These are phyloP conservation scores for Drechslerella dactyloides DNA, from an alignment of 2,329 filamentous ascomycete species.

Conservation along the genomic window DNA sequence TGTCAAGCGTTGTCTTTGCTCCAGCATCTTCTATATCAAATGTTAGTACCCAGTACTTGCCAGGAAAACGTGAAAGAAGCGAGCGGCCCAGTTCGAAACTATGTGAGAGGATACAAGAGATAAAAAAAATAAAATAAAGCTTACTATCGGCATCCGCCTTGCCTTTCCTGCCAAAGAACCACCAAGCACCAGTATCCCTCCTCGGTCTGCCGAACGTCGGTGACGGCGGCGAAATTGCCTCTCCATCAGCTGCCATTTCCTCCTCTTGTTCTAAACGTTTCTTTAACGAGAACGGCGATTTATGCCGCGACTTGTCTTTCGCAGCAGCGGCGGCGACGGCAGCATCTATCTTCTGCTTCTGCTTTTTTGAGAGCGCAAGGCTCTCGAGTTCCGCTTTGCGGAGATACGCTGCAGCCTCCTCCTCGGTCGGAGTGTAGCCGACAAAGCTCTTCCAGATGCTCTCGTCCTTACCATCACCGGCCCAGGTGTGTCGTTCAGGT, in stretches of 20 bases:
- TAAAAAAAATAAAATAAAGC: neutral
- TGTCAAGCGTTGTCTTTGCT: too few relatives aligned
- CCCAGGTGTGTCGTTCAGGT: conserved; percentile 42
- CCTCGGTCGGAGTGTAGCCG: conserved; percentile 23
- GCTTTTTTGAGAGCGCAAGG: conserved; percentile 14
- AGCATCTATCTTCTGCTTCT: neutral
- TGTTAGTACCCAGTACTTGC: too few relatives aligned
- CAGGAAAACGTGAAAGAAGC: too few relatives aligned
- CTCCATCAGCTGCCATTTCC: neutral
- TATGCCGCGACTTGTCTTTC: conserved; percentile 7
- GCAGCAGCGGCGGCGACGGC: neutral
- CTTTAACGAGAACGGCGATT: conserved; percentile 16
- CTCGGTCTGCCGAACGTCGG: conserved; percentile 36
- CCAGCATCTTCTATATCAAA: too few relatives aligned
- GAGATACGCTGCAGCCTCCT: conserved; percentile 26
- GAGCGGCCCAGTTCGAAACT: neutral
- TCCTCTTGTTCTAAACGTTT: conserved; percentile 12
- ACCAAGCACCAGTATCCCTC: conserved; percentile 45
- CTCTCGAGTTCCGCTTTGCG: conserved; percentile 39
- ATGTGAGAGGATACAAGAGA: neutral
- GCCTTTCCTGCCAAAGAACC: conserved; percentile 5
- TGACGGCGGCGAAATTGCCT: conserved; percentile 20
- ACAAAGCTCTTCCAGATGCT: conserved; percentile 41
- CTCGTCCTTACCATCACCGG: conserved; percentile 41
- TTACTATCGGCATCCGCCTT: conserved; percentile 4